Evolutionary conservation across 2,329 filamentous ascomycete genomes (phyloP).

Genomic region (Juglanconis juglandina): DNA sequence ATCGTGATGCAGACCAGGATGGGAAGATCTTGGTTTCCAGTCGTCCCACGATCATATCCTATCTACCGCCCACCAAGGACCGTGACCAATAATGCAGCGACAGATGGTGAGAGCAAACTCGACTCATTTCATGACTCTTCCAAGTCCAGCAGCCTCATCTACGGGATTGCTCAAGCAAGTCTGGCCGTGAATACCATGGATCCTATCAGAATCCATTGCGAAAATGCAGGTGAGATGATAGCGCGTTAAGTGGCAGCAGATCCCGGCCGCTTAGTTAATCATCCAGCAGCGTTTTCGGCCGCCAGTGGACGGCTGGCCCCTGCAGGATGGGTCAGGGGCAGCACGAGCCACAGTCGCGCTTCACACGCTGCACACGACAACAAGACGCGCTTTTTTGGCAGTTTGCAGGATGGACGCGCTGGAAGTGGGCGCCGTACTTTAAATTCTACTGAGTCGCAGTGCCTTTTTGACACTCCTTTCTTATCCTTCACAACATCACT

Average conservation of each 20-base stretch:
- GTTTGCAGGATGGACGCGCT: constrained; percentile 11
- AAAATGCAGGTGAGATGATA: constrained; percentile 1
- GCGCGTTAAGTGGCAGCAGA: not conserved
- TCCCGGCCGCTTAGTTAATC: not conserved
- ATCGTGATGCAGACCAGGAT: constrained; percentile 1
- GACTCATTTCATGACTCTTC: not conserved
- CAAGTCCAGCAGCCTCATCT: no score
- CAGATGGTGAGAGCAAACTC: not conserved
- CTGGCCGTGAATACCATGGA: not conserved
- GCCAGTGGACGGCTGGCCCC: not conserved
- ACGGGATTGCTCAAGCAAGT: not conserved
- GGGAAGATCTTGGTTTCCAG: constrained; percentile 3
- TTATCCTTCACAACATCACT: not conserved
- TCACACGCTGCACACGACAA: constrained; percentile 4
- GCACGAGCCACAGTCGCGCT: constrained; percentile 16
- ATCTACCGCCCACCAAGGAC: not conserved
- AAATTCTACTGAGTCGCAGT: constrained; percentile 14
- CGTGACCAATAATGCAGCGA: not conserved
- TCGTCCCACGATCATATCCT: constrained; percentile 1
- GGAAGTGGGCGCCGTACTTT: constrained; percentile 9
- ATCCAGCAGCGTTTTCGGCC: not conserved
- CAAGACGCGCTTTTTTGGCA: constrained; percentile 10
- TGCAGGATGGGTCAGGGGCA: not conserved
- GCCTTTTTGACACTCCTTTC: not conserved
- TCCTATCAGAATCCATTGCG: not conserved